Base-by-base conservation (phyloP, 176 grass and related monocot genomes). In the Oryza coarctata region DNA sequence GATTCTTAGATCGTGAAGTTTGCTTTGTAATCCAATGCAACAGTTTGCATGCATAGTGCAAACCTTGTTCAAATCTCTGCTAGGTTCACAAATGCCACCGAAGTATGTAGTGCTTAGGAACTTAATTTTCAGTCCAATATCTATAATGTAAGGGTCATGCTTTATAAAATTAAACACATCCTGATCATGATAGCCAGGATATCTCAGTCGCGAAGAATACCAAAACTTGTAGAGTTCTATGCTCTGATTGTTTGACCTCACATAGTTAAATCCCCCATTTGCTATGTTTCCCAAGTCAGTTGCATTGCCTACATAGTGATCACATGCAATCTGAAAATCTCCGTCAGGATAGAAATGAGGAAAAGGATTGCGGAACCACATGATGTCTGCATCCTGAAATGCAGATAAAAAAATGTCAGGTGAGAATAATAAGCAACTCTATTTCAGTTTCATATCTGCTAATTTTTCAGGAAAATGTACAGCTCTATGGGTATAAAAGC, bases 211-310 rank as follows among this genome's bases (percentile, higher is more conserved):
- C 9, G 93, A 84, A 44, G 76, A 85, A 75, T 95, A 92, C 90
- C 93, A 95, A 79, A 92, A 92, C 63, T 88, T 92, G 82, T 92
- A 95, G 7, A 95, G 90, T 75, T 92, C 79, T 88, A 92, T 92
- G 71, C 75, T 95, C 86, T 79, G 78, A 34, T 95, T 87, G 50
- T 92, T 95, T 31, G 85, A 88, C 65, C 83, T 95, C 77, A 92
- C 93, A 84, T 86, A 92, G 74, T 91, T 91, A 81, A 95, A 95
- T 44, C 93, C 93, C 78, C 88, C 93, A 85, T 93, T 95, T 71
- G 88, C 79, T 6, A 73, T 88, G 76, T 90, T 95, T 47, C 82
- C 86, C 79, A 92, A 86, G 74, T 95, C 90, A 39, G 84, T 93
- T 34, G 93, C 72, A 72, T 93, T 87, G 61, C 90, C 93, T 32